Evolutionary conservation across 164 flowering plant genomes (phyloP), one percentile per base, ranked within the genome.

Genomic region (Macadamia integrifolia): DNA sequence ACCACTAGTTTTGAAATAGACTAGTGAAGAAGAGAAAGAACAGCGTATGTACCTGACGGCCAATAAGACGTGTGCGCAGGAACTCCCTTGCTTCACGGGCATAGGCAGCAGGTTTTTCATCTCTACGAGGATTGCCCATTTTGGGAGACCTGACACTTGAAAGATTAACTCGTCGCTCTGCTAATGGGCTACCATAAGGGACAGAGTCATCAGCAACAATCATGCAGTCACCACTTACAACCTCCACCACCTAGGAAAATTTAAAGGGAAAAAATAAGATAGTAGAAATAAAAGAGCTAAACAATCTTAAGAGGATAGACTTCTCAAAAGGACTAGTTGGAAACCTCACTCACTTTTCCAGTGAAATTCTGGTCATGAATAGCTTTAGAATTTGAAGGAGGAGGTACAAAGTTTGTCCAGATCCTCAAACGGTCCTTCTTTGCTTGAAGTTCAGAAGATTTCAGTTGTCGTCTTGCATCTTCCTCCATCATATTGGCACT

Each of bases 401-500:
- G 99, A 8, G 94, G 98, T 6, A 89, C 86, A 83, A 87, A 95
- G 72, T 89, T 91, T 9, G 88, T 86, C 98, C 98, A 95, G 3
- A 87, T 77, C 75, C 82, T 90, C 72, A 89, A 69, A 31, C 93
- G 76, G 32, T 61, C 77, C 76, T 89, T 95, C 85, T 95, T 95
- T 29, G 94, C 89, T 70, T 87, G 83, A 69, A 95, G 98, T 62
- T 95, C 99, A 23, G 97, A 89, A 66, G 75, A 60, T 78, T 92
- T 95, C 74, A 95, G 76, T 69, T 65, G 58, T 67, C 90, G 75
- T 61, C 84, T 88, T 67, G 89, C 91, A 61, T 92, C 96, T 31
- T 91, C 96, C 76, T 95, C 98, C 93, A 95, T 80, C 91, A 86
- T 81, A 65, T 82, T 88, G 64, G 96, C 99, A 82, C 99, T 95